A percentile compares a stretch with the other conserved stretches of the same genome.
phyloP scores from a whole-genome alignment of 129 eudicot species.

The Mikania micrantha region DNA sequence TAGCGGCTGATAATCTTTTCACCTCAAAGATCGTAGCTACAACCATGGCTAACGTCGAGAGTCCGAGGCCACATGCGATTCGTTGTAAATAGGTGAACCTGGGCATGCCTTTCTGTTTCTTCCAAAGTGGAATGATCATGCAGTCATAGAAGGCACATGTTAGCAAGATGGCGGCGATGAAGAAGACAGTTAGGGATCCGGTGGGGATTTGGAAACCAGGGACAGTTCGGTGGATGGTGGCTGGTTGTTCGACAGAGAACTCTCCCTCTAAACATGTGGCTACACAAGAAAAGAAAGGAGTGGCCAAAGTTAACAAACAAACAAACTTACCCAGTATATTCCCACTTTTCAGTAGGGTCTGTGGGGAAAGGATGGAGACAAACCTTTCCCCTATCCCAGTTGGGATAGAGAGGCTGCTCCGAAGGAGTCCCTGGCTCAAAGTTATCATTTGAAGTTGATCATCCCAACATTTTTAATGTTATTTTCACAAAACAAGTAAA shows the following conservation, averaged over 20 bases:
- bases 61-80: constrained; percentile 56
- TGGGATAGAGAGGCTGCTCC: too few relatives aligned
- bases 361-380: too few relatives aligned
- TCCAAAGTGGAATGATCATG: constrained; percentile 74
- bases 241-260: constrained; percentile 93
- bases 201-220: constrained; percentile 82
- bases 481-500: too few relatives aligned
- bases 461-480: too few relatives aligned
- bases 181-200: constrained; percentile 91
- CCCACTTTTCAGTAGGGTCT: too few relatives aligned
- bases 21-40: constrained; percentile 61
- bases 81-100: constrained; percentile 76
- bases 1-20: constrained; percentile 57
- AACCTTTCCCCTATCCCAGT: too few relatives aligned
- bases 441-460: too few relatives aligned
- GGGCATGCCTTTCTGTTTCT: constrained; percentile 78
- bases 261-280: too few relatives aligned
- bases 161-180: constrained; percentile 76
- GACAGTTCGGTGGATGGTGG: constrained; percentile 66
- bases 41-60: constrained; percentile 74
- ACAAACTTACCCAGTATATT: too few relatives aligned
- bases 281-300: too few relatives aligned
- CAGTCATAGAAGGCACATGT: constrained; percentile 66
- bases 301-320: too few relatives aligned
- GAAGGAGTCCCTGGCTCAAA: too few relatives aligned